Evolutionary conservation across 1,139 yeast species (phyloP).

Genomic region (Debaryomycetaceae sp.): DNA sequence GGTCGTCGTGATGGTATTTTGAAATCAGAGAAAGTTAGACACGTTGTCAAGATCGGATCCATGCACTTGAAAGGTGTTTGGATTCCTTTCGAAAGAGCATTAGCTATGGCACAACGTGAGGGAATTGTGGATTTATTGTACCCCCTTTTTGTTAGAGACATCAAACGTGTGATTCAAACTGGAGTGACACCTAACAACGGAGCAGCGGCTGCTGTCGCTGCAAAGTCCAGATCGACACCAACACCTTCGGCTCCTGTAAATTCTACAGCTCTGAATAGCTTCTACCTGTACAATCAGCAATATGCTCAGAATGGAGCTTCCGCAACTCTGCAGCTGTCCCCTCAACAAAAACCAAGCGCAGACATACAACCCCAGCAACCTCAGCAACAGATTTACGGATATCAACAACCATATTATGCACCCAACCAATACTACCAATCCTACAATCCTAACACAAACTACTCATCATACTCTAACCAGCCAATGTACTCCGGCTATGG

Average conservation of each 20-base stretch:
- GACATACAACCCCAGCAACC: constrained; percentile 9
- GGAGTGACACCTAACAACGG: constrained; percentile 41
- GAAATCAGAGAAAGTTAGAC: constrained; percentile 83
- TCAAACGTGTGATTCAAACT: constrained; percentile 63
- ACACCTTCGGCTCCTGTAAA: constrained; percentile 9
- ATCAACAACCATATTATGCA: constrained; percentile 22
- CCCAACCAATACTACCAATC: constrained; percentile 22
- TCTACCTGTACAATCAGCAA: constrained; percentile 20
- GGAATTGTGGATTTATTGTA: constrained; percentile 81
- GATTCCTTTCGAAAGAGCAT: constrained; percentile 94
- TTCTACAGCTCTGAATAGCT: constrained; percentile 15
- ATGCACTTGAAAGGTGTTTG: constrained; percentile 98
- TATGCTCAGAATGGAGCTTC: constrained; percentile 8
- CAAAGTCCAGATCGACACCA: constrained; percentile 11
- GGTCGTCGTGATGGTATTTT: constrained; percentile 59
- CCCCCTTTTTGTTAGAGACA: constrained; percentile 86
- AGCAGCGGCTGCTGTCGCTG: constrained; percentile 12
- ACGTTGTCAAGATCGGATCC: constrained; percentile 93
- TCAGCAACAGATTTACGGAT: constrained; percentile 14
- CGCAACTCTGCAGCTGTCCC: constrained; percentile 11
- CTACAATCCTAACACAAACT: constrained; percentile 17
- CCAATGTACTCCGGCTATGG: constrained; percentile 20
- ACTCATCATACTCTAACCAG: constrained; percentile 19
- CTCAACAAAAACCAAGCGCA: constrained; percentile 11
- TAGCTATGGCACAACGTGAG: constrained; percentile 87